Percentiles rank a stretch among this genome's conserved stretches.
Conservation (phyloP, 2,329 filamentous ascomycete genomes). For the Aspergillus sp. region DNA sequence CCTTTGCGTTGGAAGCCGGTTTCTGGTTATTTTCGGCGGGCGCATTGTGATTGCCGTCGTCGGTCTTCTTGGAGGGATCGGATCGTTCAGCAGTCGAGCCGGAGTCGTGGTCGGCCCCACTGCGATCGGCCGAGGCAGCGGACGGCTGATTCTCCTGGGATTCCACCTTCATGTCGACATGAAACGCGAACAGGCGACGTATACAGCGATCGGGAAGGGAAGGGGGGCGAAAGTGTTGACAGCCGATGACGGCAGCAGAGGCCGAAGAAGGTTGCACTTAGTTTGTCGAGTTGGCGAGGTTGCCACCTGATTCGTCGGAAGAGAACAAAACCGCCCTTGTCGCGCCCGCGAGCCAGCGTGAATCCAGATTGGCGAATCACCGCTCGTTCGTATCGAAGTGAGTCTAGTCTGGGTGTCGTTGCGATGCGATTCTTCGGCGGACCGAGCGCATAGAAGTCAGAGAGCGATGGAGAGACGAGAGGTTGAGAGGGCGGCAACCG, state of each 20-base stretch:
- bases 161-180: slow-evolving; percentile 33
- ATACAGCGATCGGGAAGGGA: background rate
- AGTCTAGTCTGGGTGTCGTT: slow-evolving; percentile 10
- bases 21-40: slow-evolving; percentile 66
- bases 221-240: background rate
- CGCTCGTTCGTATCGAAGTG: background rate
- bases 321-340: slow-evolving; percentile 10
- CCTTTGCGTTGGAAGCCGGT: slow-evolving; percentile 65
- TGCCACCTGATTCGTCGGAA: slow-evolving; percentile 4
- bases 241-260: background rate
- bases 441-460: slow-evolving; percentile 18
- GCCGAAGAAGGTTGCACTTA: background rate
- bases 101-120: slow-evolving; percentile 37
- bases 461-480: background rate
- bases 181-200: slow-evolving; percentile 8
- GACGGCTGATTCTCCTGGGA: slow-evolving; percentile 36
- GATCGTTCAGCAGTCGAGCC: slow-evolving; percentile 36
- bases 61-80: slow-evolving; percentile 41
- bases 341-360: slow-evolving; percentile 9
- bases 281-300: slow-evolving; percentile 2
- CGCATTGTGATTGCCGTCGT: slow-evolving; percentile 47
- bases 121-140: slow-evolving; percentile 37
- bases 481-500: background rate
- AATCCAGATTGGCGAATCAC: slow-evolving; percentile 16
- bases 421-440: slow-evolving; percentile 6